phyloP scores from a whole-genome alignment of 176 grass and related monocot species.

The Calamus simplicifolius region DNA sequence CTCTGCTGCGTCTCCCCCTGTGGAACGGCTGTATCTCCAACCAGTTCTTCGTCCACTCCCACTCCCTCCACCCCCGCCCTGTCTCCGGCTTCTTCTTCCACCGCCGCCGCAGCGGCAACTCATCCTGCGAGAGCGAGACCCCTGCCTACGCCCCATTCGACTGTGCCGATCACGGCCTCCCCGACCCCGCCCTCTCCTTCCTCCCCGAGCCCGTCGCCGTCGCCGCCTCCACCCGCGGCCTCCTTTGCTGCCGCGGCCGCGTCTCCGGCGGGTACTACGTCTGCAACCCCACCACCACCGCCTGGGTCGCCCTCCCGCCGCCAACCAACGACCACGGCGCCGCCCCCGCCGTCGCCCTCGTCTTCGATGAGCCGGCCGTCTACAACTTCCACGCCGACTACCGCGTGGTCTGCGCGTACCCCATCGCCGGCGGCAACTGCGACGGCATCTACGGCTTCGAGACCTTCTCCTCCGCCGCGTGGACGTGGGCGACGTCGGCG shows the following conservation, averaged over 20 bases:
- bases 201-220: slow-evolving; percentile 17
- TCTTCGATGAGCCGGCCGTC: slow-evolving; percentile 23
- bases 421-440: slow-evolving; percentile 11
- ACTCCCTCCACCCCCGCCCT: neutral
- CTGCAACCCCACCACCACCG: slow-evolving; percentile 43
- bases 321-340: neutral
- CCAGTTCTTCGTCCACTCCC: slow-evolving; percentile 14
- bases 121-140: neutral
- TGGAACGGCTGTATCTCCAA: slow-evolving; percentile 19
- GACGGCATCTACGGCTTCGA: slow-evolving; percentile 34
- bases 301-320: slow-evolving; percentile 15
- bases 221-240: slow-evolving; percentile 39
- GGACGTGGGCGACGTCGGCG: slow-evolving; percentile 16
- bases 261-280: slow-evolving; percentile 33
- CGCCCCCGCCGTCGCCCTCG: slow-evolving; percentile 31
- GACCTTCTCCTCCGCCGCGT: slow-evolving; percentile 48
- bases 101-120: neutral
- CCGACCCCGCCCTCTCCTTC: slow-evolving; percentile 32
- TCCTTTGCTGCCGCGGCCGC: slow-evolving; percentile 46
- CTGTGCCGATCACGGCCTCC: slow-evolving; percentile 17
- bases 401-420: slow-evolving; percentile 35
- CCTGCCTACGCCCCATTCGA: neutral
- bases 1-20: slow-evolving; percentile 11
- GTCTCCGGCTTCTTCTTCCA: slow-evolving; percentile 21
- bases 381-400: slow-evolving; percentile 19